Evolutionary conservation across 2,329 filamentous ascomycete species (phyloP).

Genomic region (Trichophaea hybrida): DNA sequence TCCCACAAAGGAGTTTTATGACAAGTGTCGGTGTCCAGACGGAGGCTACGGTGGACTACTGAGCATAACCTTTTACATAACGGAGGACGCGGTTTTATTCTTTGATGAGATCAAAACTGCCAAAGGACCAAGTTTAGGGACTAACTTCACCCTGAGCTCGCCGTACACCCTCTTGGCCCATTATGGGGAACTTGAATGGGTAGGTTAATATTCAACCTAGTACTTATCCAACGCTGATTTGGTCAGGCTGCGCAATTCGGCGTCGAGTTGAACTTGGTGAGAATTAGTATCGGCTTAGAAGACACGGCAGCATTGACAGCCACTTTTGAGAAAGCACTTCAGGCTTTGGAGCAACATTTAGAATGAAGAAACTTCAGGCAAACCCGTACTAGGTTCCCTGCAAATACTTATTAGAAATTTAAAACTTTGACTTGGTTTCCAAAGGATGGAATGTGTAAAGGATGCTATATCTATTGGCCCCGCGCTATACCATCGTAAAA

Average conservation of each 20-base stretch:
- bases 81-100: conserved; percentile 59
- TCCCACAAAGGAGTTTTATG: conserved; percentile 56
- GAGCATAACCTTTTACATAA: conserved; percentile 63
- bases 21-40: conserved; percentile 54
- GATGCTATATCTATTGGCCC: background rate
- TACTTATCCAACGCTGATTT: conserved; percentile 28
- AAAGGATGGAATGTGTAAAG: background rate
- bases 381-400: background rate
- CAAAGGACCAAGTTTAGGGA: conserved; percentile 88
- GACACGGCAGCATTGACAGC: conserved; percentile 50
- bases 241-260: conserved; percentile 52
- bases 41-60: conserved; percentile 85
- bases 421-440: background rate
- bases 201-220: no score
- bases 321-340: conserved; percentile 54
- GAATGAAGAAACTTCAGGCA: background rate
- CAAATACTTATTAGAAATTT: background rate
- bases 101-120: conserved; percentile 75
- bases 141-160: conserved; percentile 86
- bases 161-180: conserved; percentile 88
- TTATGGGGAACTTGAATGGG: conserved; percentile 82
- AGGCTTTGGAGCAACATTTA: background rate
- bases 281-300: conserved; percentile 83
- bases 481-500: no score
- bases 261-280: conserved; percentile 63